Evolutionary conservation across 208 protist species (phyloP).

Genomic region (Naegleria gruberi): DNA sequence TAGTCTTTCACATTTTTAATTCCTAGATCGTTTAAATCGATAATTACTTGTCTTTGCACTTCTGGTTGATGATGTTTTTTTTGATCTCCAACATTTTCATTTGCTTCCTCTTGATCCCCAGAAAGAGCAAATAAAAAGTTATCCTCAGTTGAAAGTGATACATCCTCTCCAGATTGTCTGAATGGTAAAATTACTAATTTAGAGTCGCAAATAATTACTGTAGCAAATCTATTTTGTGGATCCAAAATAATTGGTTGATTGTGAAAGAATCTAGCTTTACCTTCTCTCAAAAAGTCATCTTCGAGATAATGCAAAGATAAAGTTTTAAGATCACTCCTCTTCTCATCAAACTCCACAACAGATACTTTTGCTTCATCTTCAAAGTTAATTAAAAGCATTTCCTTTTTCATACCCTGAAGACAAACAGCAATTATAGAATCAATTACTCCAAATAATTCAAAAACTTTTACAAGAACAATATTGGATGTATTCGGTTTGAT

Average conservation of each 20-base stretch:
- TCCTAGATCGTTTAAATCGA: constrained; percentile 28
- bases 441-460: constrained; percentile 11
- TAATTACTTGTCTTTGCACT: constrained; percentile 24
- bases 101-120: not conserved
- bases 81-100: not conserved
- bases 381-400: constrained; percentile 4
- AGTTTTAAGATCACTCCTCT: constrained; percentile 13
- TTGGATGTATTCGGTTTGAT: not conserved
- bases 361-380: constrained; percentile 10
- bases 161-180: not conserved
- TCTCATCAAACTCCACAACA: not conserved
- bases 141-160: not conserved
- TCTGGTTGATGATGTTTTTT: not conserved
- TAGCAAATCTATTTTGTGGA: not conserved
- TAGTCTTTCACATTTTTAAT: constrained; percentile 27
- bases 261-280: not conserved
- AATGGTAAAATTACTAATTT: constrained; percentile 19
- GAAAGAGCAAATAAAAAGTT: not conserved
- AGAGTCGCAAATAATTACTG: not conserved
- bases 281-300: constrained; percentile 11
- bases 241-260: constrained; percentile 7
- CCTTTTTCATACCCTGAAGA: not conserved
- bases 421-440: not conserved
- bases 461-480: not conserved
- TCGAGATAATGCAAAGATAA: constrained; percentile 13